These are phyloP conservation scores for Ensete ventricosum DNA, from an alignment of 176 grass and related monocot genomes.

Conservation along the genomic window DNA sequence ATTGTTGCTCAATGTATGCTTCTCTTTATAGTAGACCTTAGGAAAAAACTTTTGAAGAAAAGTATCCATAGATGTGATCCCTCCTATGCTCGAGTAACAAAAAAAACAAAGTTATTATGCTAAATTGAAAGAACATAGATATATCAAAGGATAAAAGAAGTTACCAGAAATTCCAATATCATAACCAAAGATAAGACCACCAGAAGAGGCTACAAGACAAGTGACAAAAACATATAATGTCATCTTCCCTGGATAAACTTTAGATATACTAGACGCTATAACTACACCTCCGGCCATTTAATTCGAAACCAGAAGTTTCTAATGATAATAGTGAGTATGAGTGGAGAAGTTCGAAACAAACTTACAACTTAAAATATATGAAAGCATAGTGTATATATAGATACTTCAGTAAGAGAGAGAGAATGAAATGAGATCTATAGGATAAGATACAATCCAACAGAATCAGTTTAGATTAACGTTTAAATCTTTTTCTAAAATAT, in stretches of 20 bases:
- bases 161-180: too few species aligned
- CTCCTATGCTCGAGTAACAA: background rate
- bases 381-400: too few species aligned
- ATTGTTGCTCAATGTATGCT: background rate
- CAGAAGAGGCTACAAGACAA: background rate
- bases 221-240: background rate
- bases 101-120: background rate
- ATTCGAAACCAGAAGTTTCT: too few species aligned
- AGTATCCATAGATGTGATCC: background rate
- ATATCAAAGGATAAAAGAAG: background rate
- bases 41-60: background rate
- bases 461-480: too few species aligned
- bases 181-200: too few species aligned
- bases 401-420: too few species aligned
- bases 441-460: too few species aligned
- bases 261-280: fast-evolving
- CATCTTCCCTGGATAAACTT: background rate
- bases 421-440: too few species aligned
- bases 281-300: background rate
- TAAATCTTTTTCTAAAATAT: too few species aligned
- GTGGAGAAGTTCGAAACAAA: too few species aligned
- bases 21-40: background rate
- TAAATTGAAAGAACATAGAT: background rate
- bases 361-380: too few species aligned
- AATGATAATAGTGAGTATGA: too few species aligned